Percentiles rank a stretch among this genome's conserved stretches.
phyloP scores from a whole-genome alignment of 805 yeast genomes.

The Candida succiphila region DNA sequence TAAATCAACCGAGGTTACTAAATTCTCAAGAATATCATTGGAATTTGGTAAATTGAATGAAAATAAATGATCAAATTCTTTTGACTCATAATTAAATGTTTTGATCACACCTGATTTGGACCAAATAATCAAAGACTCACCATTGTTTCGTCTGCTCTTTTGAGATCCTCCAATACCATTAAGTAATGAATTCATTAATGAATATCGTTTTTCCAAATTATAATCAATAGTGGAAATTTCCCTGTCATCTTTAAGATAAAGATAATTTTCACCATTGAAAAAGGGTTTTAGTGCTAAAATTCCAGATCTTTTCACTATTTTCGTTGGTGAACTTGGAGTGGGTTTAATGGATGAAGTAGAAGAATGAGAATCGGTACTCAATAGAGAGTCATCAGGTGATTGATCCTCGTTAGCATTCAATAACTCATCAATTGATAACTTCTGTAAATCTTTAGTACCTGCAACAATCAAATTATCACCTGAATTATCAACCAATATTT shows the following conservation, averaged over 20 bases:
- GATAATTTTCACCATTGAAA: slow-evolving; percentile 14
- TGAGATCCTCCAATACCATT: slow-evolving; percentile 31
- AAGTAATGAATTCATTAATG: slow-evolving; percentile 26
- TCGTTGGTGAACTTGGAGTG: slow-evolving; percentile 18
- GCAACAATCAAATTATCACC: slow-evolving; percentile 10
- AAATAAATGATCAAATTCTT: slow-evolving; percentile 4
- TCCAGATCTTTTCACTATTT: slow-evolving; percentile 18
- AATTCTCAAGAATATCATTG: slow-evolving; percentile 27
- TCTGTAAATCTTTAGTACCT: slow-evolving; percentile 5
- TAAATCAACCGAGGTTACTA: slow-evolving; percentile 31
- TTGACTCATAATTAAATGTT: slow-evolving; percentile 8
- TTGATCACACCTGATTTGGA: slow-evolving; percentile 33
- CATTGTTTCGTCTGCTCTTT: slow-evolving; percentile 18
- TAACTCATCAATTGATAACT: slow-evolving; percentile 9
- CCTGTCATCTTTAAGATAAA: slow-evolving; percentile 26
- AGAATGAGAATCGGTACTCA: slow-evolving; percentile 1
- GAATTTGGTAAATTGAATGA: slow-evolving; percentile 12
- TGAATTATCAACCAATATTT: slow-evolving; percentile 12
- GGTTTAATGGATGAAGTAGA: slow-evolving; percentile 8
- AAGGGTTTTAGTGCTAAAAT: slow-evolving; percentile 21
- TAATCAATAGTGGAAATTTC: slow-evolving; percentile 22
- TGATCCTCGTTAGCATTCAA: slow-evolving; percentile 1
- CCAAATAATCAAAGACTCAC: slow-evolving; percentile 27
- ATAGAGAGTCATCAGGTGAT: neutral
- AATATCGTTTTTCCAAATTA: slow-evolving; percentile 5